Percentiles rank a stretch among this genome's conserved stretches.
phyloP scores from a whole-genome alignment of 495 filamentous ascomycete genomes.

The Pyronema domesticum region DNA sequence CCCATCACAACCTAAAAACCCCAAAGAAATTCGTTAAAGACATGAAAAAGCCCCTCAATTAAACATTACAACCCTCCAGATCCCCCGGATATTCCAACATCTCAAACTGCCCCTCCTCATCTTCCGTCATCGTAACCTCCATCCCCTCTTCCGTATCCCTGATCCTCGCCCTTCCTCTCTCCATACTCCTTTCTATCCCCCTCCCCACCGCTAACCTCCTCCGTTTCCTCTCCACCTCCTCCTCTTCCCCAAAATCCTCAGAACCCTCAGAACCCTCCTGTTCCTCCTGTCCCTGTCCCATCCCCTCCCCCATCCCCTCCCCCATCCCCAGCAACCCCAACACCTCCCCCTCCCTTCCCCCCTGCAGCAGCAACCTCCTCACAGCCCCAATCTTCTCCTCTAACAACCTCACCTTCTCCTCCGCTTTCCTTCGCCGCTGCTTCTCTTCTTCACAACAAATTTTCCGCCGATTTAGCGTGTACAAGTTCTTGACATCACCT shows the following conservation, averaged over 20 bases:
- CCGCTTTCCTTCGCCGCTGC: neutral
- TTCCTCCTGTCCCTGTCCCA: too few relatives aligned
- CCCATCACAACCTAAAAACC: too few relatives aligned
- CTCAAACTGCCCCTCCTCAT: conserved; percentile 17
- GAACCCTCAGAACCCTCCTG: too few relatives aligned
- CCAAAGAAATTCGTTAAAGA: too few relatives aligned
- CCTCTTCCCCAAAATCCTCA: too few relatives aligned
- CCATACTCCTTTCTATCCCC: conserved; percentile 25
- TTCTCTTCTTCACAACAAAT: neutral
- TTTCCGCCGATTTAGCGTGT: neutral
- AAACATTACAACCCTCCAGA: neutral
- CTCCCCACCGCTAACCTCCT: conserved; percentile 1
- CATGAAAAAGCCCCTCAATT: too few relatives aligned
- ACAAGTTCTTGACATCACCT: too few relatives aligned
- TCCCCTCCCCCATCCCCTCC: neutral
- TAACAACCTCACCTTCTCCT: neutral
- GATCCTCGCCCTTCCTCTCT: neutral
- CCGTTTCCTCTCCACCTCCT: neutral
- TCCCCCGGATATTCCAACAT: conserved; percentile 1
- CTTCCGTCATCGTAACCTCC: too few relatives aligned
- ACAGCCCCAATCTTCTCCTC: neutral
- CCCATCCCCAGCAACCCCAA: neutral
- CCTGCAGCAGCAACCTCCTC: neutral
- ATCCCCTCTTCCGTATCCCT: conserved; percentile 7
- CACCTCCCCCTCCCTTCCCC: neutral